Evolutionary conservation across 441 rosid species (phyloP).

Genomic region (Euphorbia schlechtendalii): DNA sequence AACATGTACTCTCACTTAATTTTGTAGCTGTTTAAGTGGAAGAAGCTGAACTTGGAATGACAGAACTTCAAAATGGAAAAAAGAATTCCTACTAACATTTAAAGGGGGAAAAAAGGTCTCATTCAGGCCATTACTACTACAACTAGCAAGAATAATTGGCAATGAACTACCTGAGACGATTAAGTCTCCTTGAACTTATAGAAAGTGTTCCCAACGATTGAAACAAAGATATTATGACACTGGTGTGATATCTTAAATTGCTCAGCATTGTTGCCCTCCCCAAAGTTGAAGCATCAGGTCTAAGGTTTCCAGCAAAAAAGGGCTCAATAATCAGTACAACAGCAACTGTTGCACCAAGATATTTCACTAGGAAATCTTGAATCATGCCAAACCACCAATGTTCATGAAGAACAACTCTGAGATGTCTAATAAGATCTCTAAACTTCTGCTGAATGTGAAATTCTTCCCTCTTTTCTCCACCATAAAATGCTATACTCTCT

Average conservation of each 20-base stretch:
- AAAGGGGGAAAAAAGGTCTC: not conserved
- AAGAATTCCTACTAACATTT: not conserved
- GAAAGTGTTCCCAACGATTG: constrained; percentile 96
- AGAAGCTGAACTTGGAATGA: not conserved
- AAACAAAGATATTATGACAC: constrained; percentile 89
- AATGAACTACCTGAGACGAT: constrained; percentile 78
- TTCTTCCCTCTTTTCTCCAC: constrained; percentile 92
- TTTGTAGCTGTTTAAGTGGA: no score
- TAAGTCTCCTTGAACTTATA: constrained; percentile 85
- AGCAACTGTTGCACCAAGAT: constrained; percentile 98
- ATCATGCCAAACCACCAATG: constrained; percentile 99
- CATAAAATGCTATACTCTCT: constrained; percentile 98
- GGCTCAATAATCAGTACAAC: constrained; percentile 94
- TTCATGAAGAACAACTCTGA: constrained; percentile 77
- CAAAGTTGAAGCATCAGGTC: constrained; percentile 85
- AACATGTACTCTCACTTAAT: no score
- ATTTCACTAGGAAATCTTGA: constrained; percentile 93
- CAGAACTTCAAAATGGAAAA: not conserved
- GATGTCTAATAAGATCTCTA: constrained; percentile 62
- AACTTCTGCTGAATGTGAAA: constrained; percentile 90
- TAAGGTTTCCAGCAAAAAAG: constrained; percentile 86
- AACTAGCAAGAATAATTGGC: constrained; percentile 9
- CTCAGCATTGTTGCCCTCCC: constrained; percentile 98
- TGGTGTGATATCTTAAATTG: constrained; percentile 98
- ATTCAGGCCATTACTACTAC: constrained; percentile 8